phyloP scores from a whole-genome alignment of 2,329 filamentous ascomycete species.

The Ascocoryne sarcoides region DNA sequence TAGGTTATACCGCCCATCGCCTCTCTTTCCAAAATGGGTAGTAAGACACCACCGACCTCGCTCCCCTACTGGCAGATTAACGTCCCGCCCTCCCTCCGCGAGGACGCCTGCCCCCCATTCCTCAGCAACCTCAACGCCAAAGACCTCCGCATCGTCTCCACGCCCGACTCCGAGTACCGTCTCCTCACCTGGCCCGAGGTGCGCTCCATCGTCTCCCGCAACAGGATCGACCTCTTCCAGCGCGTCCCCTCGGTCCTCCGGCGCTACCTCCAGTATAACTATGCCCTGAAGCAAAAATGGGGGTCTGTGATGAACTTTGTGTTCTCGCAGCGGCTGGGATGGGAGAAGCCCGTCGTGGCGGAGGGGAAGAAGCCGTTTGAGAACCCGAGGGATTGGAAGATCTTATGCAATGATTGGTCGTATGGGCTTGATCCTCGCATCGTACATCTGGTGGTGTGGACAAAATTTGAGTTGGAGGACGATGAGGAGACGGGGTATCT shows the following conservation, averaged over 20 bases:
- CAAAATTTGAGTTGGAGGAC: slow-evolving; percentile 72
- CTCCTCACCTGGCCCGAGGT: slow-evolving; percentile 63
- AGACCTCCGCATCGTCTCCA: slow-evolving; percentile 61
- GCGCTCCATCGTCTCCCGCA: slow-evolving; percentile 46
- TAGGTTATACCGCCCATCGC: no score
- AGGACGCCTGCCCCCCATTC: slow-evolving; percentile 61
- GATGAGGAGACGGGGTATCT: slow-evolving; percentile 51
- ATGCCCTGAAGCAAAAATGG: slow-evolving; percentile 53
- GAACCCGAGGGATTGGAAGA: slow-evolving; percentile 49
- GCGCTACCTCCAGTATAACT: slow-evolving; percentile 65
- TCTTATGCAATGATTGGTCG: slow-evolving; percentile 88
- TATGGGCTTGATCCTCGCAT: slow-evolving; percentile 75
- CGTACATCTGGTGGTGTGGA: slow-evolving; percentile 85
- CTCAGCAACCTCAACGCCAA: slow-evolving; percentile 56
- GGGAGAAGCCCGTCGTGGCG: slow-evolving; percentile 45
- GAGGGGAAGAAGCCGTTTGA: slow-evolving; percentile 25
- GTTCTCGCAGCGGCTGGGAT: slow-evolving; percentile 58
- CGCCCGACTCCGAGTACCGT: slow-evolving; percentile 57
- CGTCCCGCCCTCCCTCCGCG: slow-evolving; percentile 52
- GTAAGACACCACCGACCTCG: slow-evolving; percentile 9
- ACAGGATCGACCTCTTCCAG: slow-evolving; percentile 68
- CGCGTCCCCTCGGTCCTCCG: slow-evolving; percentile 68
- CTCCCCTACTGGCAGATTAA: slow-evolving; percentile 78
- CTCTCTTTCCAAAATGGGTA: slow-evolving; percentile 24
- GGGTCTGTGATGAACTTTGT: slow-evolving; percentile 76